Conservation (phyloP, 345 rosid species). For the Aquilaria sinensis region DNA sequence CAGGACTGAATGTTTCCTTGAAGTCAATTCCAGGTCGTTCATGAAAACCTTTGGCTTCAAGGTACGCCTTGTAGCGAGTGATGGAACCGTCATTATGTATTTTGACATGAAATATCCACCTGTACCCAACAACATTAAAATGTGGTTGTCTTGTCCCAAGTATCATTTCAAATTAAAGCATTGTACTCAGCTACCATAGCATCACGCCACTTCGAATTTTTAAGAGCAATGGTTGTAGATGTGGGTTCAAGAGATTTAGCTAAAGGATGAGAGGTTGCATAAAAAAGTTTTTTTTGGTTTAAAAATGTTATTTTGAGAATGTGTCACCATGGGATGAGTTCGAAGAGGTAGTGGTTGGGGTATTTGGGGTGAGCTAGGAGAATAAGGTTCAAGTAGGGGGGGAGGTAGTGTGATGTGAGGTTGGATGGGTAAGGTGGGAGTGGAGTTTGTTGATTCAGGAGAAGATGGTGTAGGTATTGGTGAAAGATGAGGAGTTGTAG, state of each 20-base stretch:
- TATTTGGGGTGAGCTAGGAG: too few relatives aligned
- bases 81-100: not conserved
- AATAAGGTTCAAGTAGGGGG: too few relatives aligned
- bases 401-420: too few relatives aligned
- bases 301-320: too few relatives aligned
- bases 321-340: not conserved
- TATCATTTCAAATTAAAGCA: not conserved
- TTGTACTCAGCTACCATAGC: not conserved
- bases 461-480: too few relatives aligned
- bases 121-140: not conserved
- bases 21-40: not conserved
- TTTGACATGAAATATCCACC: not conserved
- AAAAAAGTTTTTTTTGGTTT: too few relatives aligned
- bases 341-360: not conserved
- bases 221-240: too few relatives aligned
- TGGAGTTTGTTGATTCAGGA: too few relatives aligned
- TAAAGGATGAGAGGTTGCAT: not conserved
- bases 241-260: not conserved
- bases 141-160: not conserved
- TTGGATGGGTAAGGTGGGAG: too few relatives aligned
- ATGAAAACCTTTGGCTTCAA: slow-evolving; percentile 7
- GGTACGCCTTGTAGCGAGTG: not conserved
- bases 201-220: too few relatives aligned
- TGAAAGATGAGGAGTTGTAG: too few relatives aligned
- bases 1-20: not conserved